Evolutionary conservation across 305 asterid species (phyloP), one percentile per base, ranked within the genome.

Genomic region (Fraxinus albicans): DNA sequence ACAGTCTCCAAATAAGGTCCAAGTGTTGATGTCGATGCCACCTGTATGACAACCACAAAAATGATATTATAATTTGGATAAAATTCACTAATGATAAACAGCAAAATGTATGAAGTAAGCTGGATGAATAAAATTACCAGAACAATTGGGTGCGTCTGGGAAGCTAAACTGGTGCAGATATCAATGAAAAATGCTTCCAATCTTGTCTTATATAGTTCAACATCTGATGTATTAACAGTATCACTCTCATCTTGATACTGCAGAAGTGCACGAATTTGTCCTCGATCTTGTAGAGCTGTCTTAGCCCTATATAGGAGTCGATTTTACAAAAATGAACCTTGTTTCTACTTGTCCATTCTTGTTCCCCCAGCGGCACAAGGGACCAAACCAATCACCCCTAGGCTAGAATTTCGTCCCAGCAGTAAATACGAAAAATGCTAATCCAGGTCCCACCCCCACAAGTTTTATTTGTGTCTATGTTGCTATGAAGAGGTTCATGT

Each of bases 241-340:
- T 92, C 95, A 25, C 93, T 91, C 89, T 92, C 95, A 0, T 97
- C 98, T 81, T 92, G 97, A 80, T 91, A 94, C 97, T 97, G 92
- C 1, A 91, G 76, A n/a, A 94, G 19, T 0, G 89, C 91, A 81
- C 81, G 81, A n/a, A 91, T 65, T 0, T 60, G 73, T 44, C 55
- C 55, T 1, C 91, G 91, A 33, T 87, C 88, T 8, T 35, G 79
- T 0, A 35, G 7, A 6, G 40, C 40, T 35, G 40, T 6, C 40
- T 35, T 69, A 70, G 90, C 89, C 77, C 95, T 88, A 1, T 17
- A 8, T 47, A 93, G 13, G 8, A 36, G 42, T 74, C 83, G 85
- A 40, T 86, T 70, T 82, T 93, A 93, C 31, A 85, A 82, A 2
- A 2, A n/a, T 29, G 87, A 69, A 17, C 94, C 97, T 8, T 84